These are phyloP conservation scores for Phaeodactylum tricornutum DNA, from an alignment of 108 stramenopile genomes.

Conservation along the genomic window DNA sequence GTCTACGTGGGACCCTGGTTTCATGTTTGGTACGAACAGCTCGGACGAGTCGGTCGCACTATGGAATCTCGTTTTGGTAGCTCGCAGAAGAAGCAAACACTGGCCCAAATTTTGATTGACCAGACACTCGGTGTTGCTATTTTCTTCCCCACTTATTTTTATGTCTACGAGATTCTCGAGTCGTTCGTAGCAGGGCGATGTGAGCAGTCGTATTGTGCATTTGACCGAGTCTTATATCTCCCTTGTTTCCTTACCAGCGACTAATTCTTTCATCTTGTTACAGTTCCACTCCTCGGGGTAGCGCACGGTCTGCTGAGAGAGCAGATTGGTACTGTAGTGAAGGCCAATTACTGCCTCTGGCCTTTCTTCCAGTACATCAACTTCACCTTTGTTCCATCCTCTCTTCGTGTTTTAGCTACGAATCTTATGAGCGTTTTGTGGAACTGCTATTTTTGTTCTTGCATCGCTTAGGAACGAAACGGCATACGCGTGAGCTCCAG, in stretches of 20 bases:
- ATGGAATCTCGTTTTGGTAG: no score
- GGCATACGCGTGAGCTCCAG: no score
- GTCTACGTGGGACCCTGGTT: no score
- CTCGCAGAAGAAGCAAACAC: no score
- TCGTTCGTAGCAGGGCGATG: slow-evolving; percentile 3
- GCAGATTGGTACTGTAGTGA: slow-evolving; percentile 6
- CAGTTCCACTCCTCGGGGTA: slow-evolving; percentile 1
- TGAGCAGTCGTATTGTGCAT: background rate
- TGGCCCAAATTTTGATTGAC: slow-evolving; percentile 13
- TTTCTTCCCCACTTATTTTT: slow-evolving; percentile 23
- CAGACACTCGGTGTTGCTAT: slow-evolving; percentile 18
- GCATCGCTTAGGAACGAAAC: background rate
- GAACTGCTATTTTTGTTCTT: slow-evolving; percentile 18
- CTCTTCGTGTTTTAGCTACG: slow-evolving; percentile 14
- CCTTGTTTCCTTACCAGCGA: background rate
- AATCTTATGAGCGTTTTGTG: slow-evolving; percentile 15
- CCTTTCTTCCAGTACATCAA: slow-evolving; percentile 10
- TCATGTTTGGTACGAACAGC: no score
- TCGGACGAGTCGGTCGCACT: no score
- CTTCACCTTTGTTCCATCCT: slow-evolving; percentile 13
- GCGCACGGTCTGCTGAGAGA: no score
- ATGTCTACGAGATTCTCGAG: slow-evolving; percentile 15
- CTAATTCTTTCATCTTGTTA: background rate
- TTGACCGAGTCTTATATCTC: background rate
- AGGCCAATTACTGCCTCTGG: slow-evolving; percentile 14